These are phyloP conservation scores for Lentinula raphanica DNA, from an alignment of 768 basidiomycete species.

Conservation along the genomic window DNA sequence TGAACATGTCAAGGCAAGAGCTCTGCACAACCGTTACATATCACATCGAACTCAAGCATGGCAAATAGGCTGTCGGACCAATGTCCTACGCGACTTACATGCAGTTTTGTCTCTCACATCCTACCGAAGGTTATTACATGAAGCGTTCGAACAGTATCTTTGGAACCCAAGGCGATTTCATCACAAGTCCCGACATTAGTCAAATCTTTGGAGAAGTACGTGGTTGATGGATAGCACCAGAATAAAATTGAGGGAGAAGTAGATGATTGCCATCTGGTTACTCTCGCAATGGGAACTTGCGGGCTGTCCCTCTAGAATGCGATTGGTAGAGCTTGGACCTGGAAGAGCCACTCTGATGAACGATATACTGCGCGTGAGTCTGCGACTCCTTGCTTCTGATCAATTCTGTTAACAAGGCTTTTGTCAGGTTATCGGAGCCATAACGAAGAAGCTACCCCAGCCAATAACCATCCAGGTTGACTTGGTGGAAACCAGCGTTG, in stretches of 20 bases:
- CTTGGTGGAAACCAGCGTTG: slow-evolving; percentile 75
- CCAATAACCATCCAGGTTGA: slow-evolving; percentile 43
- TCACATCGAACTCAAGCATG: background rate
- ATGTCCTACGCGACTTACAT: slow-evolving; percentile 87
- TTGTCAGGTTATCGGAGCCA: background rate
- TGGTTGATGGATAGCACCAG: slow-evolving; percentile 4
- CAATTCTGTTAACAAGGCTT: background rate
- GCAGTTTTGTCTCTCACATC: slow-evolving; percentile 86
- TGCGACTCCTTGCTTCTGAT: background rate
- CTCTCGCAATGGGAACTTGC: slow-evolving; percentile 65
- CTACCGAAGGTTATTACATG: slow-evolving; percentile 91
- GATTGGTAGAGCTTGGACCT: slow-evolving; percentile 89
- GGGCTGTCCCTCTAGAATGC: slow-evolving; percentile 43
- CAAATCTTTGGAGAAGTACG: slow-evolving; percentile 95
- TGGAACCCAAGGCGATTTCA: slow-evolving; percentile 86
- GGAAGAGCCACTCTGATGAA: slow-evolving; percentile 89
- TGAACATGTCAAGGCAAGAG: slow-evolving; percentile 65
- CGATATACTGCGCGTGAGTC: slow-evolving; percentile 78
- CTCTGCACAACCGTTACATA: background rate
- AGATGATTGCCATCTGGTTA: slow-evolving; percentile 89
- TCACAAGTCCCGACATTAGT: slow-evolving; percentile 94
- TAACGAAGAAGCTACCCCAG: background rate
- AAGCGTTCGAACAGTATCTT: slow-evolving; percentile 69
- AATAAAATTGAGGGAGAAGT: slow-evolving; percentile 14
- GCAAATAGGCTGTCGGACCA: slow-evolving; percentile 75